Base-by-base conservation (phyloP, 768 basidiomycete species). In the Boletellus ananiceps region DNA sequence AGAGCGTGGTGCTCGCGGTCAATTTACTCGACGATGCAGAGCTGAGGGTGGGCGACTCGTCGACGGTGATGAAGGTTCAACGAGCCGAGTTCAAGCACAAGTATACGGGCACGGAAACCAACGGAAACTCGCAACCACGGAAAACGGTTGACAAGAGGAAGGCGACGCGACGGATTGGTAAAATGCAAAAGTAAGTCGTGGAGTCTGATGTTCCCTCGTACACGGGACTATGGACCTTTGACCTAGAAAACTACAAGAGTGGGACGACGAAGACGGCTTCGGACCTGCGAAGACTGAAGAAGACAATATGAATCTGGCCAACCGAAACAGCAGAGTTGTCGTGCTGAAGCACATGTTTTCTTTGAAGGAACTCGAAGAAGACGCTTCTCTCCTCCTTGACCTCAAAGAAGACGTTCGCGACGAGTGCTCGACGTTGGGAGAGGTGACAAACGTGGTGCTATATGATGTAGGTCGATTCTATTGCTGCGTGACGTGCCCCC, bases 281-380 rank as follows among this genome's bases (percentile, higher is more conserved):
- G 93, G 92, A 5, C 89, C 89, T 0, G 66, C 76, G 14, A 72
- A 78, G 44, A 76, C 81, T 15, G 76, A 77, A 18, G 78, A 78
- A 42, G 84, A 86, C 55, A 66, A 71, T 18, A 63, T 58, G 25
- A 67, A 72, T 19, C 61, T 69, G 6, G 63, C 66, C 27, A 79
- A 79, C 64, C 76, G 80, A 62, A 79, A 78, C 59, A 77, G 75
- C 64, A 80, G 93, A 29, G 86, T 97, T 4, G 94, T 96, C 8
- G 92, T 99, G 1, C 72, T 99, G 54, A 94, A 91, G 65, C 84
- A 92, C 60, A 97, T 97, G 93, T 99, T 99, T 63, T 86, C 86
- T 5, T 73, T 91, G 16, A 67, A 86, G 58, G 89, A 93, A 56
- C 77, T 98, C 1, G 85, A 90, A 29, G 82, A 93, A 57, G 93